Conservation (phyloP, 495 filamentous ascomycete genomes). For the Amniculicola lignicola region DNA sequence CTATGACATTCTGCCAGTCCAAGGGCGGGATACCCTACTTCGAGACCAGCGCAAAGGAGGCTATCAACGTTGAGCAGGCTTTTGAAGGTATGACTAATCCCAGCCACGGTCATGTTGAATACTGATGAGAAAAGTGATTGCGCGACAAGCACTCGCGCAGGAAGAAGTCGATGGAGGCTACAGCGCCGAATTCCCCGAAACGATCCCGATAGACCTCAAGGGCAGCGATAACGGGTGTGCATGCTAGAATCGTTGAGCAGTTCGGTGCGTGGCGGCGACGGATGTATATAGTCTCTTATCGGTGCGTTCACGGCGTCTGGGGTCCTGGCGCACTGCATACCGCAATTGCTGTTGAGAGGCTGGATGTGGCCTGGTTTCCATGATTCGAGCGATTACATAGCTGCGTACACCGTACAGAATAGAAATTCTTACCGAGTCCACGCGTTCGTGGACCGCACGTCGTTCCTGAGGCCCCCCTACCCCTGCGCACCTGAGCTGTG, state of each 20-base stretch:
- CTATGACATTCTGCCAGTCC: constrained; percentile 94
- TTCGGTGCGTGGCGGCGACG: no score
- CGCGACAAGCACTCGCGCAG: constrained; percentile 88
- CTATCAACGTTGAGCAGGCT: constrained; percentile 95
- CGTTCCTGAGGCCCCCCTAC: no score
- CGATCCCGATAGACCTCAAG: constrained; percentile 94
- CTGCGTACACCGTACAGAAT: neutral
- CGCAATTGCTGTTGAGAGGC: neutral
- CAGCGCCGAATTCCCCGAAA: constrained; percentile 90
- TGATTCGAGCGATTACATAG: constrained; percentile 7
- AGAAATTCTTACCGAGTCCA: no score
- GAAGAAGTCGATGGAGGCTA: constrained; percentile 95
- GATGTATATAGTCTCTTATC: constrained; percentile 3
- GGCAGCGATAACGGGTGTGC: constrained; percentile 87
- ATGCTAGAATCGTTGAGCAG: no score
- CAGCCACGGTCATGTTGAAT: neutral
- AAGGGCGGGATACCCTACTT: constrained; percentile 98
- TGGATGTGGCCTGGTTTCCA: constrained; percentile 9
- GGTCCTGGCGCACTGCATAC: constrained; percentile 13
- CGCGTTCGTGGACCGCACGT: no score
- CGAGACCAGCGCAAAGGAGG: constrained; percentile 98
- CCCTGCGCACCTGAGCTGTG: no score
- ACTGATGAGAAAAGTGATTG: constrained; percentile 68
- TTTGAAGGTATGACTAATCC: constrained; percentile 72
- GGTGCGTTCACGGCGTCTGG: constrained; percentile 1